Percentiles rank a stretch among this genome's conserved stretches.
Evolutionary conservation across 106 monocot species (phyloP).

Genomic region (Dendrobium officinale): DNA sequence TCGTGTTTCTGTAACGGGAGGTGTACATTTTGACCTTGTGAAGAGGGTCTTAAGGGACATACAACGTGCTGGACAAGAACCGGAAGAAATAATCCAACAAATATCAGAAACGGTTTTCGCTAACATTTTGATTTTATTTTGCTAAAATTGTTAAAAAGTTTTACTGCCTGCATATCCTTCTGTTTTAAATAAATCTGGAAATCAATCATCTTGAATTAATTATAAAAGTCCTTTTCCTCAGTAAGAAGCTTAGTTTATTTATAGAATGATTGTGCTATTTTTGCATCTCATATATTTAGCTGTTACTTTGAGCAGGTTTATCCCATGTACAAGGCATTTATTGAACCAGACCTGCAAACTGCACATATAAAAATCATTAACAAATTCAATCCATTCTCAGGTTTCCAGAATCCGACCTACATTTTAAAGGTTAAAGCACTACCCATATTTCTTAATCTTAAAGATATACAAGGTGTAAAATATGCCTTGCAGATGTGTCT

Average conservation of each 20-base stretch:
- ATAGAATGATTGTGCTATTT: background rate
- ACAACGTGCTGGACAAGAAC: conserved; percentile 95
- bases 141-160: background rate
- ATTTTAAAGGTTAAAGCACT: conserved; percentile 73
- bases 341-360: conserved; percentile 92
- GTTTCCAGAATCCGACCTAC: conserved; percentile 97
- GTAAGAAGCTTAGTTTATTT: background rate
- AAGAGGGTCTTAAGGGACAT: conserved; percentile 97
- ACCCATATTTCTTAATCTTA: background rate
- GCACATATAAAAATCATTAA: conserved; percentile 95
- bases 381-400: conserved; percentile 97
- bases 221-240: background rate
- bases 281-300: background rate
- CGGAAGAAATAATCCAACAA: conserved; percentile 98
- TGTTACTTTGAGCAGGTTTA: conserved; percentile 54
- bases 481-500: conserved; percentile 3
- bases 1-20: conserved; percentile 97
- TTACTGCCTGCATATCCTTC: background rate
- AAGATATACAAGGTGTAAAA: background rate
- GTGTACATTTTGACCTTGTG: conserved; percentile 98
- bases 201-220: background rate
- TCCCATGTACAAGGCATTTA: conserved; percentile 99
- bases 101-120: conserved; percentile 84
- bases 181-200: background rate
- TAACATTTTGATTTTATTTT: background rate